Evolutionary conservation across 176 grass and related monocot species (phyloP), one percentile per base, ranked within the genome.

Genomic region (Oryza rufipogon): DNA sequence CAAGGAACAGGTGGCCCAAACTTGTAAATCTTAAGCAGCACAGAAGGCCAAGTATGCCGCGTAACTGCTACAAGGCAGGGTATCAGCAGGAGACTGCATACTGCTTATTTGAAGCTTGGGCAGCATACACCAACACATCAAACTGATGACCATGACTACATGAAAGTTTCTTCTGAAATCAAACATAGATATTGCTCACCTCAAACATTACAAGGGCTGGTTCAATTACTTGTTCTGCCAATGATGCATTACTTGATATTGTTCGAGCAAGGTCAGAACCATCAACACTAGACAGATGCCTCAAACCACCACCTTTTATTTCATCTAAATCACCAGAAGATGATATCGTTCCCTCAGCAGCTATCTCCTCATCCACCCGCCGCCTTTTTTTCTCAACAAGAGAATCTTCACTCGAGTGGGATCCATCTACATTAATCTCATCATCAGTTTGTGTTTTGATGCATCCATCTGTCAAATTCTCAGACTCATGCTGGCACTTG

Each of bases 201-300:
- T 99, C 96, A 87, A 99, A 96, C 96, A 99, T 99, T 64, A 99
- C 96, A 86, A 99, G 96, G 42, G 96, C 88, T 23, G 96, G 96
- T 71, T 99, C 96, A 42, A 99, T 95, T 70, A 90, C 96, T 91
- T 94, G 88, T 81, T 99, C 96, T 64, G 96, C 93, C 77, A 94
- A 84, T 68, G 96, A 99, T 15, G 96, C 93, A 88, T 99, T 99
- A 87, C 80, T 99, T 47, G 85, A 77, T 78, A 74, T 74, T 81
- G 83, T 87, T 66, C 81, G 88, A 67, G 84, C 74, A 87, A 94
- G 81, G 28, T 95, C 93, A 67, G 85, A 83, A 22, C 71, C 83
- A 73, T 94, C 91, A 47, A 75, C 44, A 65, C 52, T 92, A 20
- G 85, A 66, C 81, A 83, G 80, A 81, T 88, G 90, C 75, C 83